phyloP scores from a whole-genome alignment of 2,329 filamentous ascomycete genomes.

The Plenodomus biglobosus region DNA sequence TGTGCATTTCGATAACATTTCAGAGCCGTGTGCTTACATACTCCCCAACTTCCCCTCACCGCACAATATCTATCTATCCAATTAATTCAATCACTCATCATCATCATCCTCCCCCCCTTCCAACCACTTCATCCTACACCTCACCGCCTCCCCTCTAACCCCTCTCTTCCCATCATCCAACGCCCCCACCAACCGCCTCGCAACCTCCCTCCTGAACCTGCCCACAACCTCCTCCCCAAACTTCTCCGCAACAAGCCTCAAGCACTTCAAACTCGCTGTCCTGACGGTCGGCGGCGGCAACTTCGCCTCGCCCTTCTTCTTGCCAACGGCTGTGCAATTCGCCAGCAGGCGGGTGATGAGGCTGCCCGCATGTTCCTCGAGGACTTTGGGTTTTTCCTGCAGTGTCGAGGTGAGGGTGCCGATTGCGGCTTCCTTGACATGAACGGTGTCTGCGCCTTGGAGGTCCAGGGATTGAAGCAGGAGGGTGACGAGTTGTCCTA shows the following conservation, averaged over 20 bases:
- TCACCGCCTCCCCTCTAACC: conserved; percentile 64
- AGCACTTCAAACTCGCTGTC: conserved; percentile 51
- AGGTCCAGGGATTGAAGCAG: conserved; percentile 66
- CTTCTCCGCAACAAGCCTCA: conserved; percentile 52
- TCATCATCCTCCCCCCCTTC: conserved; percentile 62
- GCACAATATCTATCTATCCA: too few species aligned
- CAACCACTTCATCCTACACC: conserved; percentile 62
- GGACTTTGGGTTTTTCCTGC: conserved; percentile 55
- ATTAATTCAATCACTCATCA: conserved; percentile 15
- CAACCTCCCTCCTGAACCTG: conserved; percentile 59
- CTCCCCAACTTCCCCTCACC: too few species aligned
- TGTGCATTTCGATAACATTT: too few species aligned
- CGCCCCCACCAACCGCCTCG: conserved; percentile 56
- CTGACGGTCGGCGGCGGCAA: conserved; percentile 47
- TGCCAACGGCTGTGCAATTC: conserved; percentile 34
- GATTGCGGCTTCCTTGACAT: conserved; percentile 62
- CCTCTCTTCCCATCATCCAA: conserved; percentile 65
- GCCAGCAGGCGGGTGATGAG: conserved; percentile 59
- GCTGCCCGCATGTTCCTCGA: conserved; percentile 60
- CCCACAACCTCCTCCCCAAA: conserved; percentile 56
- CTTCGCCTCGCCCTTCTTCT: conserved; percentile 9
- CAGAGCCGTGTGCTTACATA: too few species aligned
- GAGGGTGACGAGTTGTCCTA: conserved; percentile 59
- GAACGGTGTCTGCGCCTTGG: conserved; percentile 45
- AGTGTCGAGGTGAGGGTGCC: conserved; percentile 61